Evolutionary conservation across 306 rosid genomes (phyloP).

Genomic region (Delonix regia): DNA sequence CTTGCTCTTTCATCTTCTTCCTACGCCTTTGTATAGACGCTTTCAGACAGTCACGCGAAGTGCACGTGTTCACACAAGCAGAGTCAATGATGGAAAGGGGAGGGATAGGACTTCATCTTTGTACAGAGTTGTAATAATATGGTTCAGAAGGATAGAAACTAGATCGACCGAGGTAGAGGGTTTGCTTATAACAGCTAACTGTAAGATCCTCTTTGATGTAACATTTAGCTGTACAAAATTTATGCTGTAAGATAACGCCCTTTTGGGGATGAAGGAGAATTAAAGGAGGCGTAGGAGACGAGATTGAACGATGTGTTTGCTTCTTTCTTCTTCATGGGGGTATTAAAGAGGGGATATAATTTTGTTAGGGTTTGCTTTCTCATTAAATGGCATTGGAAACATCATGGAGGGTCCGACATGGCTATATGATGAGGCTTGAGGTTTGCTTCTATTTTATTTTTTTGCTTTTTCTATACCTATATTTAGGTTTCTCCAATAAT

Average conservation of each 20-base stretch:
- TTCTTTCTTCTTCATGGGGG: conserved; percentile 5
- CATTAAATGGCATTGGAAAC: conserved; percentile 31
- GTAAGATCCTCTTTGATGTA: background rate
- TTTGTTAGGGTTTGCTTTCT: conserved; percentile 26
- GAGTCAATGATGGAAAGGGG: conserved; percentile 45
- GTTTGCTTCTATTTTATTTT: background rate
- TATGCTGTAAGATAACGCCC: conserved; percentile 33
- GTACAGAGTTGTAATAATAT: conserved; percentile 60
- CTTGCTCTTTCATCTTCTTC: background rate
- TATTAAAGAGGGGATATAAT: background rate
- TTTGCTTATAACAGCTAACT: background rate
- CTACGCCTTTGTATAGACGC: conserved; percentile 51
- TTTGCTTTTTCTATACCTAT: background rate
- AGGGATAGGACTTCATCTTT: conserved; percentile 36
- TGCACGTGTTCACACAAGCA: conserved; percentile 73
- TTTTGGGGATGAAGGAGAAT: conserved; percentile 26
- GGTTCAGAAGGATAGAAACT: conserved; percentile 29
- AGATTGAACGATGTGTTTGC: conserved; percentile 29
- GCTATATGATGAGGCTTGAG: background rate
- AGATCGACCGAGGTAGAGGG: background rate
- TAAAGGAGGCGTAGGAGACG: background rate
- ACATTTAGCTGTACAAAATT: conserved; percentile 35
- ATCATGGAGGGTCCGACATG: conserved; percentile 32
- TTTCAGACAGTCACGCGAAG: conserved; percentile 65
- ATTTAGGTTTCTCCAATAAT: background rate